Percentiles rank a stretch among this genome's conserved stretches.
phyloP scores from a whole-genome alignment of 2,329 filamentous ascomycete genomes.

The Rhinocladiella similis region DNA sequence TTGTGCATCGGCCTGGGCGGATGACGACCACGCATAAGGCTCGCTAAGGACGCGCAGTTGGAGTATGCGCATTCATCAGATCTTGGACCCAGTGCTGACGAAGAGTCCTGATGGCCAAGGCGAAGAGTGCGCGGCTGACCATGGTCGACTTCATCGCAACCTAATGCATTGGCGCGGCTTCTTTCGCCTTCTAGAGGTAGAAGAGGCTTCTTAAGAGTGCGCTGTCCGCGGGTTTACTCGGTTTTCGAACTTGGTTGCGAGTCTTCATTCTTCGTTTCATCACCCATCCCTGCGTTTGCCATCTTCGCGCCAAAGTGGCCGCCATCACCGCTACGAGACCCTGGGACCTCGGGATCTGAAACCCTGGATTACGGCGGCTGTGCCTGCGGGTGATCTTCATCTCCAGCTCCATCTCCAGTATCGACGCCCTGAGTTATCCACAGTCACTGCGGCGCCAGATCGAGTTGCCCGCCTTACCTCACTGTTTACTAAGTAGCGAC shows the following conservation, averaged over 20 bases:
- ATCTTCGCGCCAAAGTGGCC: not conserved
- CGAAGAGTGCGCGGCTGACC: constrained; percentile 6
- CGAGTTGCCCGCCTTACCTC: constrained; percentile 1
- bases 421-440: not conserved
- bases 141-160: not conserved
- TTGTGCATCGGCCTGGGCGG: not conserved
- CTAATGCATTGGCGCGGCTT: constrained; percentile 1
- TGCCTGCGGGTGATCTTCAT: constrained; percentile 3
- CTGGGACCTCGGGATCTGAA: not conserved
- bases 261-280: too few species aligned
- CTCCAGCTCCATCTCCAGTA: not conserved
- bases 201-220: not conserved
- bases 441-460: constrained; percentile 1
- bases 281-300: not conserved
- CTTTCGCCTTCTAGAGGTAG: not conserved
- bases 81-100: constrained; percentile 6
- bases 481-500: not conserved
- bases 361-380: not conserved
- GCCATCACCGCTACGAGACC: not conserved
- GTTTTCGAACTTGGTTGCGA: too few species aligned
- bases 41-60: not conserved
- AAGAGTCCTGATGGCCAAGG: constrained; percentile 9
- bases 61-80: not conserved
- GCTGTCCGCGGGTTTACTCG: too few species aligned
- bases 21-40: not conserved